Conservation (phyloP, 257 asterid genomes). For the Solanum medicagineum region DNA sequence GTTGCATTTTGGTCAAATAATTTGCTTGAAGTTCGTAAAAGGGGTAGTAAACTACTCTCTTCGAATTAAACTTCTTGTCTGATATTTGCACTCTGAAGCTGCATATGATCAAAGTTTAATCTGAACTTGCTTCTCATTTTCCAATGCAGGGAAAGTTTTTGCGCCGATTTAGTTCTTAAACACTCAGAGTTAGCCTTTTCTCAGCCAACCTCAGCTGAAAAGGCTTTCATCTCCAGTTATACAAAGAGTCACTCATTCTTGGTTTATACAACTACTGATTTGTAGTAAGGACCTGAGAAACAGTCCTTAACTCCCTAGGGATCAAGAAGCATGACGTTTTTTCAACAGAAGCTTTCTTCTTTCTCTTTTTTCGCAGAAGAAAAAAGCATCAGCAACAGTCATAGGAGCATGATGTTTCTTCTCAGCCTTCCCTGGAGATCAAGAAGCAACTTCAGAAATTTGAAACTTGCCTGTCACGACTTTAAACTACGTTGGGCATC, state of each 20-base stretch:
- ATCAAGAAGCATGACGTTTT: too few species aligned
- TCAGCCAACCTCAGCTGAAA: conserved; percentile 63
- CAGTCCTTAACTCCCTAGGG: background rate
- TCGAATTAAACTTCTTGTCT: background rate
- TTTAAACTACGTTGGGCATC: background rate
- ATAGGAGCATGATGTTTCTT: background rate
- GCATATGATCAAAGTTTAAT: background rate
- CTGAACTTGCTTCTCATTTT: background rate
- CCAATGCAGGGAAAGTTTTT: conserved; percentile 53
- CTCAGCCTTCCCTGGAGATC: background rate
- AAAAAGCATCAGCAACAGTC: background rate
- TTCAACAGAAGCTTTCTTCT: background rate
- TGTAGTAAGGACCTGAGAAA: conserved; percentile 2
- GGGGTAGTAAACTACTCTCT: background rate
- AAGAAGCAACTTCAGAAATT: background rate
- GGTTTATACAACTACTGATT: conserved; percentile 33
- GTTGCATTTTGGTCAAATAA: background rate
- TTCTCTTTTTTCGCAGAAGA: background rate
- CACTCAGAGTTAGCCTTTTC: conserved; percentile 48
- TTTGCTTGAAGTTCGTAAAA: background rate
- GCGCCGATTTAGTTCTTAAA: conserved; percentile 24
- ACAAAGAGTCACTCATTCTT: conserved; percentile 37
- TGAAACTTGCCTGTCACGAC: background rate
- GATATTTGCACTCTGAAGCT: background rate
- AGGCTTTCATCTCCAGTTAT: conserved; percentile 50